Evolutionary conservation across 1,284 basidiomycete species (phyloP).

Genomic region (Afroboletus lepidellus): DNA sequence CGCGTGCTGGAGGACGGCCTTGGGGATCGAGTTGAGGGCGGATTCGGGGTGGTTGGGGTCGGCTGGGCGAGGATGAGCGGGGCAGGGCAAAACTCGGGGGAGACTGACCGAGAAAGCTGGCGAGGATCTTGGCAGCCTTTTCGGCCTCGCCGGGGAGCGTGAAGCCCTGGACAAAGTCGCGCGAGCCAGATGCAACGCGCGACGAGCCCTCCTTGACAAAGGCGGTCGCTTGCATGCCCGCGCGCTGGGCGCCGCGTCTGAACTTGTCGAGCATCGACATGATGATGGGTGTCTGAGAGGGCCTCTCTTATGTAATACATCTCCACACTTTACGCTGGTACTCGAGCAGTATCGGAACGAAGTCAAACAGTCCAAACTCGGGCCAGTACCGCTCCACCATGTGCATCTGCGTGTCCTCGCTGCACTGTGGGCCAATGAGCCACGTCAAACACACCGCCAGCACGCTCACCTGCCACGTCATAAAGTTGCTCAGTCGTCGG

Average conservation of each 20-base stretch:
- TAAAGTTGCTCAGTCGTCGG: conserved; percentile 85
- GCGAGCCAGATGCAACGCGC: conserved; percentile 68
- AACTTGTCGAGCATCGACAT: conserved; percentile 81
- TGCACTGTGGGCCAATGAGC: conserved; percentile 48
- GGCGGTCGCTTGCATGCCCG: conserved; percentile 74
- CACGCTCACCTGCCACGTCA: conserved; percentile 86
- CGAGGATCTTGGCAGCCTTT: conserved; percentile 89
- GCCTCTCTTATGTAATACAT: conserved; percentile 16
- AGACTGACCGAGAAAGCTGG: conserved; percentile 80
- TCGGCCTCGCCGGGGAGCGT: conserved; percentile 85
- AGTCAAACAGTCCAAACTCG: conserved; percentile 86
- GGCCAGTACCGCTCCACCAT: conserved; percentile 94
- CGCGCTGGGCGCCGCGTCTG: conserved; percentile 76
- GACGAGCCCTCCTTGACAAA: conserved; percentile 65
- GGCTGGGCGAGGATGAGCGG: conserved; percentile 46
- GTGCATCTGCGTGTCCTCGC: conserved; percentile 85
- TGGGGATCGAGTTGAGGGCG: conserved; percentile 94
- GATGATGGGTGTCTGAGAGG: conserved; percentile 13
- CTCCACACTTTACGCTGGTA: conserved; percentile 80
- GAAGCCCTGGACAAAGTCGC: conserved; percentile 81
- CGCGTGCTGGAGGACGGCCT: conserved; percentile 87
- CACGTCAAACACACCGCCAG: background rate
- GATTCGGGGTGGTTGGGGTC: conserved; percentile 87
- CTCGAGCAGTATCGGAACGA: conserved; percentile 81
- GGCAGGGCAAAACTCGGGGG: background rate